Evolutionary conservation across 805 yeast genomes (phyloP), one percentile per base, ranked within the genome.

Genomic region (Lipomyces orientalis): DNA sequence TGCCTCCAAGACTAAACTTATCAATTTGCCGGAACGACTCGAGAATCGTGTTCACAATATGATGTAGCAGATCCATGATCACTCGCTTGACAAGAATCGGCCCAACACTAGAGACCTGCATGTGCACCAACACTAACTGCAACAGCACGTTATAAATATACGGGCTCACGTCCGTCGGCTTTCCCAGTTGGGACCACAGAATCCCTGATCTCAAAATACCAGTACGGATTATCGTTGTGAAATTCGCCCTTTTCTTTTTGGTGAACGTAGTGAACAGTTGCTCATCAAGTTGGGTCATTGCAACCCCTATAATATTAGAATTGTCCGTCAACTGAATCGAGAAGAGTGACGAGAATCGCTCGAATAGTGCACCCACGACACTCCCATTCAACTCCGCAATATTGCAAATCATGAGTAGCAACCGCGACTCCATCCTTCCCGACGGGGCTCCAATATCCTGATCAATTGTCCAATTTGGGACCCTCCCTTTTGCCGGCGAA

Each of bases 241-340:
- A 65, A 62, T 77, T 71, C 14, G 79, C 72, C 70, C 86, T 81
- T 75, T 86, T 83, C 60, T 82, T 83, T 5, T 82, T 81, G 60
- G 86, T 78, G 71, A 83, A 88, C 25, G 83, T 82, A 14, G 83
- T 84, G 71, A 88, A 87, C 4, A 89, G 79, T 0, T 84, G 83
- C 12, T 79, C 75, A 68, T 87, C 90, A 76, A 85, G 79, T 62
- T 82, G 81, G 22, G 81, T 82, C 62, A 87, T 72, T 2, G 82
- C 77, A 7, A 79, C 75, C 65, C 81, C 83, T 1, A 88, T 75
- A n/a, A 83, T 82, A 34, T 84, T 71, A 16, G 83, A 79, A 33
- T 81, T 79, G 6, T 81, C 79, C 6, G 81, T 77, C 34, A 85
- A 71, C 9, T 81, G 79, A 22, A 85, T 79, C 54, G 83, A 83